These are phyloP conservation scores for Cruciata laevipes DNA, from an alignment of 257 asterid genomes.

Conservation along the genomic window DNA sequence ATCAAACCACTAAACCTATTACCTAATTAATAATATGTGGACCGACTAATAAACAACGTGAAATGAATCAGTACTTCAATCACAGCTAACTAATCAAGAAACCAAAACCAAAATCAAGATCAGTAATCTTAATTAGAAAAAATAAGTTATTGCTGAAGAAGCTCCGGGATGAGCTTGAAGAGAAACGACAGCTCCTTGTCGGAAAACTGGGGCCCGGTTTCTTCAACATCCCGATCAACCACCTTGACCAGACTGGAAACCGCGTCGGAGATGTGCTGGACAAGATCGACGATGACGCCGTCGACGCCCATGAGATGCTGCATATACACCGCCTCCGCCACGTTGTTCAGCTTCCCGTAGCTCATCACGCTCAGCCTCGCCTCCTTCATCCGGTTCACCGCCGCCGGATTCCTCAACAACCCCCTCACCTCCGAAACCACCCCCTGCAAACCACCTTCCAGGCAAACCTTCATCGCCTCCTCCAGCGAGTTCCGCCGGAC, in stretches of 20 bases:
- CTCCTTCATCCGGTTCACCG: slow-evolving; percentile 71
- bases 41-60: neutral
- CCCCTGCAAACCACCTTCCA: slow-evolving; percentile 84
- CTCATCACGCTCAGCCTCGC: slow-evolving; percentile 60
- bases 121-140: too few species aligned
- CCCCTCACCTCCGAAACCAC: slow-evolving; percentile 83
- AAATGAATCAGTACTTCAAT: too few species aligned
- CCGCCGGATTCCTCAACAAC: slow-evolving; percentile 63
- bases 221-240: neutral
- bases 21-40: neutral
- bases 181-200: slow-evolving; percentile 72
- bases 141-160: slow-evolving; percentile 33
- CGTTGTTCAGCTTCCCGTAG: slow-evolving; percentile 82
- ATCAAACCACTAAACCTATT: neutral
- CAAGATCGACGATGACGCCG: slow-evolving; percentile 87
- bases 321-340: slow-evolving; percentile 75
- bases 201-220: slow-evolving; percentile 59
- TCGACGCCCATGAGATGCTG: slow-evolving; percentile 91
- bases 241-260: slow-evolving; percentile 41
- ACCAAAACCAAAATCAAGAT: too few species aligned
- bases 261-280: slow-evolving; percentile 56
- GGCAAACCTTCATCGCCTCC: slow-evolving; percentile 67
- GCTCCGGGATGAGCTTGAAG: slow-evolving; percentile 76
- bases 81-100: too few species aligned
- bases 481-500: slow-evolving; percentile 75